Evolutionary conservation across 495 filamentous ascomycete genomes (phyloP), one percentile per base, ranked within the genome.

Genomic region (Neurospora intermedia): DNA sequence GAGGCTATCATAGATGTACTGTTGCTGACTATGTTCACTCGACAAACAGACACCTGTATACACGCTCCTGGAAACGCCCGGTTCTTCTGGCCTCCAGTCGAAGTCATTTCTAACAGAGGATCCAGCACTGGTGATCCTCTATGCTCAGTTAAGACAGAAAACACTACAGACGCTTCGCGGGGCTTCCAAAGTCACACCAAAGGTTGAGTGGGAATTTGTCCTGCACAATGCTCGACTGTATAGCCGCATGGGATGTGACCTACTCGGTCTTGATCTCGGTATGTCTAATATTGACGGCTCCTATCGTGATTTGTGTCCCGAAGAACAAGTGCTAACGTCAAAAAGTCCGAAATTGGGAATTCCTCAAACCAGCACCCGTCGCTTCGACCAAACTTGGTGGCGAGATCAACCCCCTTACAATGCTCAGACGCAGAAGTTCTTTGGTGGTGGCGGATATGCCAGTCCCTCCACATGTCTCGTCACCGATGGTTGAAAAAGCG

Each of bases 241-340:
- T 76, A 91, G 93, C 79, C 89, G 96, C 1, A 98, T 98, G 96
- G 96, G 96, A 15, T 97, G 96, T 77, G 95, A 97, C 79, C 77
- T 97, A n/a, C 88, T 98, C 2, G 96, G 96, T 13, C 83, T 99
- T 13, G 93, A 97, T 76, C 80, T 95, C 15, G 89, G 86, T 87
- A 81, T 70, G 82, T 75, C 10, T 70, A 71, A 15, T 43, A 18
- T 45, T 7, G n/a, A n/a, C 8, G 7, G 18, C 43, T 45, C 43
- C 3, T 3, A 45, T 31, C 15, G 11, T 59, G 11, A 31, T 59
- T 15, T 59, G 20, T 59, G 3, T 16, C 15, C 6, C 0, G 6
- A 46, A 46, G 10, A 38, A 69, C 31, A 20, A 9, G 20, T 1
- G 10, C 43, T 69, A 41, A 39, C 70, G 0, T 20, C 8, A 43